A percentile compares a stretch with the other conserved stretches of the same genome.
Evolutionary conservation across 2,329 filamentous ascomycete species (phyloP).

Genomic region (Cladophialophora chaetospira): DNA sequence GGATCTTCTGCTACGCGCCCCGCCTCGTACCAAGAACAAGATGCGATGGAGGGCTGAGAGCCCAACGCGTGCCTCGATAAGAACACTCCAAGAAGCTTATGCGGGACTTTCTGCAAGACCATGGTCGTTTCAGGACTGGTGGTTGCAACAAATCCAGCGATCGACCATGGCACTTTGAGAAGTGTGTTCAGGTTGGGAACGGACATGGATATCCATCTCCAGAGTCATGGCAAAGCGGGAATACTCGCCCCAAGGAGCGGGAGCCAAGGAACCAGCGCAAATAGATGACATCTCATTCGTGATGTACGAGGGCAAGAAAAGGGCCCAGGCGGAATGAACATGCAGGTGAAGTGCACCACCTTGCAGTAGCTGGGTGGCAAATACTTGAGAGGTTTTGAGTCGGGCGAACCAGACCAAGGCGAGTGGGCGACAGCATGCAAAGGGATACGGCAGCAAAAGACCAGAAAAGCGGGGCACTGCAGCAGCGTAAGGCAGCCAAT

Average conservation of each 20-base stretch:
- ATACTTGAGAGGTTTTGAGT: neutral
- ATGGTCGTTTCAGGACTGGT: too few relatives aligned
- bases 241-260: constrained; percentile 7
- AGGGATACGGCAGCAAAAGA: too few relatives aligned
- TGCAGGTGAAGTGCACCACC: constrained; percentile 9
- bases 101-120: too few relatives aligned
- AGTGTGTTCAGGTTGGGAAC: neutral
- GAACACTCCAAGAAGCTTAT: too few relatives aligned
- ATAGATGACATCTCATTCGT: constrained; percentile 2
- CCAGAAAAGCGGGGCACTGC: constrained; percentile 14
- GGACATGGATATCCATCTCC: constrained; percentile 8
- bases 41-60: too few relatives aligned
- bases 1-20: too few relatives aligned
- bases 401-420: constrained; percentile 3
- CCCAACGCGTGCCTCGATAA: too few relatives aligned
- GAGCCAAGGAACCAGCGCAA: constrained; percentile 8
- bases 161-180: neutral
- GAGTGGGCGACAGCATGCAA: neutral
- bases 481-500: constrained; percentile 28
- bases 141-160: neutral
- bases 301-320: neutral
- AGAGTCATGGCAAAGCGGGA: constrained; percentile 8
- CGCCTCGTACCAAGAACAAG: too few relatives aligned
- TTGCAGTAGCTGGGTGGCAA: constrained; percentile 22
- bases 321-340: constrained; percentile 8